Evolutionary conservation across 2,329 filamentous ascomycete genomes (phyloP).

Genomic region (Parastagonospora nodorum): DNA sequence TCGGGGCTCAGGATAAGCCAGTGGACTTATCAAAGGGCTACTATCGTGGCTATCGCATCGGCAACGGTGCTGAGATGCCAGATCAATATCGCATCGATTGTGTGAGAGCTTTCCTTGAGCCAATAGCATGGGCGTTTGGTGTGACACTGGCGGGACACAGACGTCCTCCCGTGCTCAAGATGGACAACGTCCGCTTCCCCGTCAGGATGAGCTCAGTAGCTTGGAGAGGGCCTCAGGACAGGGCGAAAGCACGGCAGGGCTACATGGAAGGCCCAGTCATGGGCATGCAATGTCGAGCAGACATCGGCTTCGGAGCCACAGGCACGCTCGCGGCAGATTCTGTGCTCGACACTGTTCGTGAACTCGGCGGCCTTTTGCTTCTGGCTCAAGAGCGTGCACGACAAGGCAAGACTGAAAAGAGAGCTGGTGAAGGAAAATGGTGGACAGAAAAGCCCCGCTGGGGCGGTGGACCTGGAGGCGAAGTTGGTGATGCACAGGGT

Average conservation of each 20-base stretch:
- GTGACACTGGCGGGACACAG: slow-evolving; percentile 57
- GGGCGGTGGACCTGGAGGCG: slow-evolving; percentile 59
- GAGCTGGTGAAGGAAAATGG: slow-evolving; percentile 63
- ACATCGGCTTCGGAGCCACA: slow-evolving; percentile 57
- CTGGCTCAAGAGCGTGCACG: slow-evolving; percentile 65
- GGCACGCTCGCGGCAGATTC: slow-evolving; percentile 37
- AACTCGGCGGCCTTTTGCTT: slow-evolving; percentile 62
- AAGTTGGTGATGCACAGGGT: slow-evolving; percentile 44
- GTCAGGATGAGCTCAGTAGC: slow-evolving; percentile 61
- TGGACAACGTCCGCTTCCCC: slow-evolving; percentile 60
- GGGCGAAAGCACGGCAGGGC: slow-evolving; percentile 57
- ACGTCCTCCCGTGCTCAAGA: slow-evolving; percentile 53
- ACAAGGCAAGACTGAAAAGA: slow-evolving; percentile 56
- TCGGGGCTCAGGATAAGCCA: slow-evolving; percentile 22
- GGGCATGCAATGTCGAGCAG: slow-evolving; percentile 59
- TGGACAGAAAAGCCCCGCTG: slow-evolving; percentile 63
- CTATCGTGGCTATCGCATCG: slow-evolving; percentile 65
- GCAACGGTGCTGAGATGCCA: slow-evolving; percentile 63
- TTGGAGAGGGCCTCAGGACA: slow-evolving; percentile 59
- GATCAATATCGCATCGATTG: slow-evolving; percentile 62
- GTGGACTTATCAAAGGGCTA: slow-evolving; percentile 38
- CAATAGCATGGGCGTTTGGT: slow-evolving; percentile 62
- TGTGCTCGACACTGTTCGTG: slow-evolving; percentile 60
- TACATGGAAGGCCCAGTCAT: slow-evolving; percentile 64
- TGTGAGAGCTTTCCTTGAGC: slow-evolving; percentile 62